These are phyloP conservation scores for Sophora flavescens DNA, from an alignment of 306 rosid species.

Conservation along the genomic window DNA sequence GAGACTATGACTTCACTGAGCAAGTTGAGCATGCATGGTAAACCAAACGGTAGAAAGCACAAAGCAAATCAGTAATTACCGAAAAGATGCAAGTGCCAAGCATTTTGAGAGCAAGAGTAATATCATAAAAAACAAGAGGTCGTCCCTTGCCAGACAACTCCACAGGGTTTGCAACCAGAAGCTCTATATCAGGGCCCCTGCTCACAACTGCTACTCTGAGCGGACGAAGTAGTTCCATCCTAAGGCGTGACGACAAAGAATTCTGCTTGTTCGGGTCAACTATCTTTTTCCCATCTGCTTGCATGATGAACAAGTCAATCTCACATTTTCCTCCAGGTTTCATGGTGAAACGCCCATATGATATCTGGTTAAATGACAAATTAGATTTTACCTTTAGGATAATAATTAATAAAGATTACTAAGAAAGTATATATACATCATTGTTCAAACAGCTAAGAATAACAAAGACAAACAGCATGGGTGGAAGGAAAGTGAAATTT, in stretches of 20 bases:
- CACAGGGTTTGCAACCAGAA: slow-evolving; percentile 91
- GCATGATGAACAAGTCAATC: slow-evolving; percentile 90
- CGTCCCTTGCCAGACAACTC: slow-evolving; percentile 94
- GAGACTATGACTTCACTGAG: background rate
- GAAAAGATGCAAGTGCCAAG: slow-evolving; percentile 75
- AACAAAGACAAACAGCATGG: background rate
- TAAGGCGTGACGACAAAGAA: slow-evolving; percentile 72
- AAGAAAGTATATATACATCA: background rate
- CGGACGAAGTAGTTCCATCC: slow-evolving; percentile 79
- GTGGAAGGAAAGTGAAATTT: slow-evolving; percentile 10
- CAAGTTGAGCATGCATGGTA: background rate
- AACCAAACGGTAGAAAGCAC: slow-evolving; percentile 31
- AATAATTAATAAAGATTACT: slow-evolving; percentile 24
- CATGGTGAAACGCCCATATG: slow-evolving; percentile 79
- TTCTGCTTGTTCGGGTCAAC: slow-evolving; percentile 80
- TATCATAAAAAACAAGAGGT: slow-evolving; percentile 88
- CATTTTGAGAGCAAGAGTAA: slow-evolving; percentile 87
- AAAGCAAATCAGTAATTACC: slow-evolving; percentile 61
- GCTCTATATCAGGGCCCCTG: slow-evolving; percentile 89
- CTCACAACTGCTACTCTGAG: slow-evolving; percentile 82
- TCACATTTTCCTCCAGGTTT: slow-evolving; percentile 75
- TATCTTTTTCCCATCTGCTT: slow-evolving; percentile 91
- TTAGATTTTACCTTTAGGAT: slow-evolving; percentile 40
- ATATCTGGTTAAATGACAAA: slow-evolving; percentile 70
- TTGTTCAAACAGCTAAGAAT: background rate